Evolutionary conservation across 1,284 basidiomycete species (phyloP), one percentile per base, ranked within the genome.

Genomic region (Xerocomus nothofagi): DNA sequence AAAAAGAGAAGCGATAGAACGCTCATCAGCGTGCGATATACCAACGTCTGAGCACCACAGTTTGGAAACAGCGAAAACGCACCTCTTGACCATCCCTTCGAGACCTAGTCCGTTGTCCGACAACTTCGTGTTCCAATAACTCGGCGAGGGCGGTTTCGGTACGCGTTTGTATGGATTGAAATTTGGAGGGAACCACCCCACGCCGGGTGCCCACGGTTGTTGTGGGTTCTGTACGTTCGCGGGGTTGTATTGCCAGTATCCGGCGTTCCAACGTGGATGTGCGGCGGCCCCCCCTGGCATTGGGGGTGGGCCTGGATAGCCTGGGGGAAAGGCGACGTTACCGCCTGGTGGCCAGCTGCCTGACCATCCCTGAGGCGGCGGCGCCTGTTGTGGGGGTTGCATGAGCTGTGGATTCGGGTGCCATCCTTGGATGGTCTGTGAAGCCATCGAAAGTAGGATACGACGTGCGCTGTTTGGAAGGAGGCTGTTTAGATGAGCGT

Each of bases 71-170:
- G 27, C 39, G 23, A n/a, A n/a, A n/a, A 76, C 81, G 54, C 62
- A 87, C 85, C 75, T 75, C 53, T 58, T 63, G 39, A 84, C 73
- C 83, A 88, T 86, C 47, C 80, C 76, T 57, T 77, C 71, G 20
- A 89, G 70, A 33, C 81, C 83, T 3, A 89, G 68, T 0, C 82
- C 81, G 61, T 88, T 88, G 43, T 81, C 74, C 1, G 70, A 60
- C 29, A 88, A 59, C 58, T 75, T 66, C 4, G 76, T 78, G 3
- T 74, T 73, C 63, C 83, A 78, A 65, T 88, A 88, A 44, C 78
- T 79, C 3, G 77, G 77, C 57, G 79, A 82, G 6, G 82, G 78
- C 0, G 76, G 75, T 44, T 76, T 80, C 9, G 78, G 74, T 15
- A 72, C 59, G 27, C 81, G 78, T 59, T 85, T 86, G 69, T 79